Base-by-base conservation (phyloP, 1,284 basidiomycete genomes). In the Apiotrichum akiyoshidainum region DNA sequence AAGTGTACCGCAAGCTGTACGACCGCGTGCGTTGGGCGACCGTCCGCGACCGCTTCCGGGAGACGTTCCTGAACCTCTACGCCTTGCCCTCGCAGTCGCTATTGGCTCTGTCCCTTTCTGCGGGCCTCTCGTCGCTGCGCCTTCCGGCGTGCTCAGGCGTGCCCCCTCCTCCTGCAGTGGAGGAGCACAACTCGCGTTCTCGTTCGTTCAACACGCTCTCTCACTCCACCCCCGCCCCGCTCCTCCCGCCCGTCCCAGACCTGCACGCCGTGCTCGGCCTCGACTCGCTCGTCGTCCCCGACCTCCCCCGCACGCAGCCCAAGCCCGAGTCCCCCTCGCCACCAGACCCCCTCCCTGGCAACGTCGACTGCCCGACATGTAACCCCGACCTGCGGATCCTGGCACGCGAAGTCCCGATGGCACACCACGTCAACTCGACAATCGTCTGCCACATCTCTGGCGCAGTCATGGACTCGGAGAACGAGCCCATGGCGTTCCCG, bases 361-460 rank as follows among this genome's bases (percentile, higher is more conserved):
- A 93, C 71, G 81, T 87, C 22, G 90, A 97, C 73, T 99, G 95
- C 74, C 95, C 95, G 0, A 87, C 91, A 5, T 99, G 95, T 76
- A 88, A 91, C 64, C 69, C 74, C 2, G 85, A 87, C 14, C 81
- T 98, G 17, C 86, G 87, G 21, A 81, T 83, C 54, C 83, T 99
- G 8, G 92, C 89, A 6, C 81, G 83, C 57, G 89, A 94, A 65
- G 91, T 97, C 0, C 95, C 96, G 0, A 88, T 86, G 76, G 91
- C 88, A 63, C 94, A 98, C 78, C 93, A 97, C 74, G 86, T 88
- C 51, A 97, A 95, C 72, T 96, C 92, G 48, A 94, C 91, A 0
- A 89, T 99, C 57, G 93, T 99, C 13, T 99, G 96, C 74, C 80
- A 85, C 46, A 83, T 96, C 65, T 90, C 83, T 57, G 94, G 95